Evolutionary conservation across 2,329 filamentous ascomycete species (phyloP).

Genomic region (Phyllosticta paracitricarpa): DNA sequence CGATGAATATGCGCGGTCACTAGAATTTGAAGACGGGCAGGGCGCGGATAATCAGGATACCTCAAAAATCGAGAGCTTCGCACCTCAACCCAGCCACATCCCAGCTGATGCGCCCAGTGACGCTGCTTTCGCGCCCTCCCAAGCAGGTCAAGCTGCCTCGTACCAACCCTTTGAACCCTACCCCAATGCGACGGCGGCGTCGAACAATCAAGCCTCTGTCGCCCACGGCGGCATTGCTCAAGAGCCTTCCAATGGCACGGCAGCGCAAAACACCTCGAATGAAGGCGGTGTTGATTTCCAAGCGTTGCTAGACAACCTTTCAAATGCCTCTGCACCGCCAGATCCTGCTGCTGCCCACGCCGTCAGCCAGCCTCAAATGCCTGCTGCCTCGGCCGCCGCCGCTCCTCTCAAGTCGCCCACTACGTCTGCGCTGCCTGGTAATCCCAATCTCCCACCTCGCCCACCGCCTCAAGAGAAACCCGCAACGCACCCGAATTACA

Average conservation of each 20-base stretch:
- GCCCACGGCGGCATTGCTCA: constrained; percentile 20
- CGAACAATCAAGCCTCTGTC: constrained; percentile 13
- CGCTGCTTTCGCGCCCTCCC: constrained; percentile 20
- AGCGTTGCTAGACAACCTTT: constrained; percentile 35
- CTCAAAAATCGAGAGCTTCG: constrained; percentile 29
- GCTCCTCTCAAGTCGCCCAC: constrained; percentile 18
- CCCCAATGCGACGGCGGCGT: constrained; percentile 17
- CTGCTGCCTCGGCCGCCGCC: constrained; percentile 16
- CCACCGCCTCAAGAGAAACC: constrained; percentile 41
- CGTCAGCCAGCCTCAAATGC: constrained; percentile 3
- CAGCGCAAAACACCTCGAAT: constrained; percentile 8
- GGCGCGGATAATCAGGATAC: constrained; percentile 25
- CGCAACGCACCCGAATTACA: constrained; percentile 38
- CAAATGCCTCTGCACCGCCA: constrained; percentile 10
- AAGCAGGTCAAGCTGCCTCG: constrained; percentile 21
- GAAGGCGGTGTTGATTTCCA: constrained; percentile 34
- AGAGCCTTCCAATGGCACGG: constrained; percentile 14
- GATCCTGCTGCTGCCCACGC: constrained; percentile 23
- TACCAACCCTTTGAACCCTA: constrained; percentile 3
- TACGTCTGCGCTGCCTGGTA: constrained; percentile 27
- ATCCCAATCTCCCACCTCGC: constrained; percentile 35
- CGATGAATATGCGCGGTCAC: constrained; percentile 18
- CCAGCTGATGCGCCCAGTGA: constrained; percentile 26
- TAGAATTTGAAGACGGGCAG: constrained; percentile 19
- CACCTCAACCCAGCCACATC: constrained; percentile 20